Evolutionary conservation across 2,329 filamentous ascomycete genomes (phyloP).

Genomic region (Lasiodiplodia sp.): DNA sequence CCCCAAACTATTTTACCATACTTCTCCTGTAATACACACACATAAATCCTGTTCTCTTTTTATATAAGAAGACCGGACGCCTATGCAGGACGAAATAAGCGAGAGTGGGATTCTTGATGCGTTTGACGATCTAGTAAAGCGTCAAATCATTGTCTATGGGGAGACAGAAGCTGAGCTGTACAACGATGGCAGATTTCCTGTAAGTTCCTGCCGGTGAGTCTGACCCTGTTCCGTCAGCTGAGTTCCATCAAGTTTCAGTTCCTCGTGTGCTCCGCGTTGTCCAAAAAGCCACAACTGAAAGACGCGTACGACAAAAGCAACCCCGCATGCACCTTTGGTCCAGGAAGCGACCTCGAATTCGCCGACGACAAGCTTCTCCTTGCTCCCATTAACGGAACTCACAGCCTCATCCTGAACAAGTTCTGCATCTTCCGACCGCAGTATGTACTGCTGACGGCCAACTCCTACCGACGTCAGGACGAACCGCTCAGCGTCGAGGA

Average conservation of each 20-base stretch:
- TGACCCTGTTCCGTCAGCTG: neutral
- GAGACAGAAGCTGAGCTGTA: neutral
- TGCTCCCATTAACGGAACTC: slow-evolving; percentile 49
- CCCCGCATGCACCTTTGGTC: slow-evolving; percentile 38
- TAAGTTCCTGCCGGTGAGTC: neutral
- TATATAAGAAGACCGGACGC: neutral
- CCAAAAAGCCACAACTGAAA: slow-evolving; percentile 41
- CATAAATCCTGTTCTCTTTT: neutral
- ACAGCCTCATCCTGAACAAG: slow-evolving; percentile 58
- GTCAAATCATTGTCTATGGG: neutral
- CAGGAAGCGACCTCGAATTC: slow-evolving; percentile 53
- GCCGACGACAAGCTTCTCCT: slow-evolving; percentile 54
- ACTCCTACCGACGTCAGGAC: slow-evolving; percentile 57
- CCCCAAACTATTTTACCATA: neutral
- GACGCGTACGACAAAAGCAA: slow-evolving; percentile 36
- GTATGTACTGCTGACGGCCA: slow-evolving; percentile 55
- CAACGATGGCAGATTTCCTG: neutral
- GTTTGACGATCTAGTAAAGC: neutral
- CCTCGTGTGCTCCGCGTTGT: slow-evolving; percentile 41
- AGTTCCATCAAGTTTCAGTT: slow-evolving; percentile 40
- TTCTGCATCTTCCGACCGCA: slow-evolving; percentile 59
- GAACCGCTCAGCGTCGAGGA: slow-evolving; percentile 52
- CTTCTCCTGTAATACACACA: neutral
- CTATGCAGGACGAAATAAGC: neutral
- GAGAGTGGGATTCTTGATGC: neutral